Percentiles rank a stretch among this genome's conserved stretches.
These are phyloP conservation scores for Fusarium keratoplasticum DNA, from an alignment of 2,329 filamentous ascomycete genomes.

Conservation along the genomic window DNA sequence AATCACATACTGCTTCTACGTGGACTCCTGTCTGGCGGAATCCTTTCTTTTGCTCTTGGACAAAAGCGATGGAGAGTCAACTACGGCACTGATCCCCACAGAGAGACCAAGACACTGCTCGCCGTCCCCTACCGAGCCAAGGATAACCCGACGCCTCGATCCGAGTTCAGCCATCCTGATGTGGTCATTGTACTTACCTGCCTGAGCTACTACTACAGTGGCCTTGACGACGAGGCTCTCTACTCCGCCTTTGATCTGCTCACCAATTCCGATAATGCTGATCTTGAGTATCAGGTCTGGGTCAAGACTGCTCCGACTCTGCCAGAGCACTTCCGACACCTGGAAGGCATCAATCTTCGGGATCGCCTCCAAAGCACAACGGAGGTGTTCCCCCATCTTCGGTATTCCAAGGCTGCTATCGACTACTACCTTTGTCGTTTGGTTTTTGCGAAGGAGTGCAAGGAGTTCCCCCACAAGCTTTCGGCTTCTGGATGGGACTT, in stretches of 20 bases:
- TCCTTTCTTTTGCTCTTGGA: conserved; percentile 64
- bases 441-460: conserved; percentile 71
- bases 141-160: conserved; percentile 63
- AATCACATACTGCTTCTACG: conserved; percentile 60
- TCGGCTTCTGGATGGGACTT: conserved; percentile 77
- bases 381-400: conserved; percentile 64
- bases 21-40: conserved; percentile 66
- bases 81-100: conserved; percentile 64
- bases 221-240: conserved; percentile 64
- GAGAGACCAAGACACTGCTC: conserved; percentile 57
- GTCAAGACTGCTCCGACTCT: conserved; percentile 51
- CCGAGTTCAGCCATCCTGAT: conserved; percentile 74
- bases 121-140: conserved; percentile 72
- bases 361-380: conserved; percentile 61
- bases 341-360: conserved; percentile 68
- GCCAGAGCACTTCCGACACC: conserved; percentile 51
- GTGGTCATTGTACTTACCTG: conserved; percentile 67
- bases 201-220: conserved; percentile 67
- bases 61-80: conserved; percentile 74
- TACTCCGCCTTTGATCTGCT: conserved; percentile 61
- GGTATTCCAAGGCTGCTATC: conserved; percentile 63
- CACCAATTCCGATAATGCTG: conserved; percentile 61
- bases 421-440: conserved; percentile 72
- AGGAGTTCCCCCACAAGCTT: conserved; percentile 72
- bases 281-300: conserved; percentile 64